A percentile compares a stretch with the other conserved stretches of the same genome.
These are phyloP conservation scores for Penicillium sp. DNA, from an alignment of 2,329 filamentous ascomycete species.

Conservation along the genomic window DNA sequence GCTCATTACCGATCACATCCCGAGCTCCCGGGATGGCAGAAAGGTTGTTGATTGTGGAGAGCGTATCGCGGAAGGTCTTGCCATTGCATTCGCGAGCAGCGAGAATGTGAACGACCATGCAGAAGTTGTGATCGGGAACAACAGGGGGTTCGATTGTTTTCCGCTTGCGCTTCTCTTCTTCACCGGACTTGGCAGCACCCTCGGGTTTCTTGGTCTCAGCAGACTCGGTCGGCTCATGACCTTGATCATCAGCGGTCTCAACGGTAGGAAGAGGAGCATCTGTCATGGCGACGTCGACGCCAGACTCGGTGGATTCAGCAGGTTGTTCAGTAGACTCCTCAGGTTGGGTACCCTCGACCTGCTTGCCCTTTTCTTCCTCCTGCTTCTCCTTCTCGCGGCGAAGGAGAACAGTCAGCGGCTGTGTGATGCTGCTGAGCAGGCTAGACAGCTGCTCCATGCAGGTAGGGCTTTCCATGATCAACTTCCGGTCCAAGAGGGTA, in stretches of 20 bases:
- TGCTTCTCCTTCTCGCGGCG: conserved; percentile 77
- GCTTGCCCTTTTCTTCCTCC: conserved; percentile 43
- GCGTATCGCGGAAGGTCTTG: conserved; percentile 95
- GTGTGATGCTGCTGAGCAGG: conserved; percentile 82
- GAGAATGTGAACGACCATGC: conserved; percentile 93
- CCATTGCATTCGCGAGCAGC: conserved; percentile 94
- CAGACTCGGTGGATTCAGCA: conserved; percentile 26
- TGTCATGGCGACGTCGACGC: conserved; percentile 41
- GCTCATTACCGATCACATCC: conserved; percentile 85
- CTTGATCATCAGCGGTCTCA: conserved; percentile 31
- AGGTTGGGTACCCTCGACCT: conserved; percentile 29
- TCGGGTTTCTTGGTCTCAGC: conserved; percentile 22
- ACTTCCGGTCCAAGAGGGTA: conserved; percentile 81
- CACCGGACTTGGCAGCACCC: conserved; percentile 33
- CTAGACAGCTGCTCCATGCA: conserved; percentile 94
- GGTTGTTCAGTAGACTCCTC: conserved; percentile 24
- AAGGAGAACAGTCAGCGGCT: conserved; percentile 76
- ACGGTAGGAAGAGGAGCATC: conserved; percentile 36
- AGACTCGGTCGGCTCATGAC: conserved; percentile 3
- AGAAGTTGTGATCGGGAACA: conserved; percentile 84
- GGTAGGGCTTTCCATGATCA: conserved; percentile 94
- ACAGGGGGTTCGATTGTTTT: conserved; percentile 72
- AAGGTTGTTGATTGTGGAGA: conserved; percentile 97
- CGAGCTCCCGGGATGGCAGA: conserved; percentile 90
- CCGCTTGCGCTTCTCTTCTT: conserved; percentile 56